A percentile compares a stretch with the other conserved stretches of the same genome.
These are phyloP conservation scores for Gnomoniopsis sp. DNA, from an alignment of 2,329 filamentous ascomycete species.

Conservation along the genomic window DNA sequence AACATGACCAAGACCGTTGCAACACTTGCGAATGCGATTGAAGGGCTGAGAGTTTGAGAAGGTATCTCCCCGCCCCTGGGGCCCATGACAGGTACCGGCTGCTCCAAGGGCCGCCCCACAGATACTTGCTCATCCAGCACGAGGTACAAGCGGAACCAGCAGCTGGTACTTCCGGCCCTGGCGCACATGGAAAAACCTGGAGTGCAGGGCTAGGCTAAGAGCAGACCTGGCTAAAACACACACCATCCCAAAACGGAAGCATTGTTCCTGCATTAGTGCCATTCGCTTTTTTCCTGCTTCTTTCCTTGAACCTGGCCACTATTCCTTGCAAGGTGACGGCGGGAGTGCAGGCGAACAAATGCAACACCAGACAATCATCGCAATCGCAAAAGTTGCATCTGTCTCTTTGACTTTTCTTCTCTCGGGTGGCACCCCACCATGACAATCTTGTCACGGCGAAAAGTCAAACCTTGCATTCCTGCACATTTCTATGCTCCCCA, in stretches of 20 bases:
- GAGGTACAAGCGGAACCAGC: slow-evolving; percentile 12
- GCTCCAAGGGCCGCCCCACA: slow-evolving; percentile 13
- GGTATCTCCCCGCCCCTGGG: too few relatives aligned
- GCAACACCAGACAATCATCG: not conserved
- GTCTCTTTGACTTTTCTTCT: not conserved
- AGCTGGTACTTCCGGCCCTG: slow-evolving; percentile 6
- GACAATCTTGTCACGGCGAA: not conserved
- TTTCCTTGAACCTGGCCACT: not conserved
- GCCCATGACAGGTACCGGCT: slow-evolving; percentile 2
- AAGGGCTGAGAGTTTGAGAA: not conserved
- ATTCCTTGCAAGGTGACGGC: not conserved
- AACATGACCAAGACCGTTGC: slow-evolving; percentile 2
- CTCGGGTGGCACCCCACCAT: not conserved
- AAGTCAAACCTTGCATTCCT: not conserved
- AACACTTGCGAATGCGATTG: not conserved
- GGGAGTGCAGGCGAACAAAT: too few relatives aligned
- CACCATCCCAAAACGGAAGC: slow-evolving; percentile 10
- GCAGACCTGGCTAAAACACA: slow-evolving; percentile 13
- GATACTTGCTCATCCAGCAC: slow-evolving; percentile 6
- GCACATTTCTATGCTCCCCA: not conserved
- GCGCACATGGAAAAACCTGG: slow-evolving; percentile 16
- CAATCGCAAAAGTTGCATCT: not conserved
- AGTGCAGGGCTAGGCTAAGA: slow-evolving; percentile 2
- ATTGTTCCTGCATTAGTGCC: slow-evolving; percentile 20
- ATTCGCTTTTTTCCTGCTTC: not conserved